phyloP scores from a whole-genome alignment of 345 rosid genomes.

The Eucalyptus sp. region DNA sequence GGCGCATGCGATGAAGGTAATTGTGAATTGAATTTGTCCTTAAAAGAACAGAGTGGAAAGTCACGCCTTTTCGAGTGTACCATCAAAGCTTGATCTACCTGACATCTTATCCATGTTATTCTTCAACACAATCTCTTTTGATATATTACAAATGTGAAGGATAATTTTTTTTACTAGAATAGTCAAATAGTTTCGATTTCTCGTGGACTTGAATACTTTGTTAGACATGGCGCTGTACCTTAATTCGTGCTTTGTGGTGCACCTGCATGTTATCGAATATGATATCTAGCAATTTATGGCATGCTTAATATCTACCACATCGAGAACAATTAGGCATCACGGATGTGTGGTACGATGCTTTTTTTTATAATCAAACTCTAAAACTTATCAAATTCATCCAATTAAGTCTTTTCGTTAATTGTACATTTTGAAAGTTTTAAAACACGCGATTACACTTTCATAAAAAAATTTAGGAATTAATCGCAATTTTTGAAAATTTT shows the following conservation, averaged over 20 bases:
- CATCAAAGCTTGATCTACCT: neutral
- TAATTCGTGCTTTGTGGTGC: neutral
- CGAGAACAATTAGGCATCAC: neutral
- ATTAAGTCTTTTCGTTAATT: no score
- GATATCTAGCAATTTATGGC: neutral
- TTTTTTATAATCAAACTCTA: no score
- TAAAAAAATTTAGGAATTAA: neutral
- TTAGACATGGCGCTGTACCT: neutral
- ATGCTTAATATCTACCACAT: neutral
- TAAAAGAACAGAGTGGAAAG: neutral
- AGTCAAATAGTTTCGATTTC: neutral
- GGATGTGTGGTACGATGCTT: fast-evolving
- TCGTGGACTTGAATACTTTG: neutral
- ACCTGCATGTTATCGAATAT: neutral
- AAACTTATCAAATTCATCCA: no score
- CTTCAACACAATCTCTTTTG: neutral
- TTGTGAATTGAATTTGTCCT: neutral
- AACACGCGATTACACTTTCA: fast-evolving
- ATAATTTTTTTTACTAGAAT: neutral
- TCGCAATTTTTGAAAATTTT: neutral
- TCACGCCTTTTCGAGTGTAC: neutral
- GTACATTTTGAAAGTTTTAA: fast-evolving
- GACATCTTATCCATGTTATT: neutral
- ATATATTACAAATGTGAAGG: neutral
- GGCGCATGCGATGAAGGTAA: neutral